Percentiles rank a stretch among this genome's conserved stretches.
These are phyloP conservation scores for Globisporangium okanoganense DNA, from an alignment of 352 stramenopile genomes.

Conservation along the genomic window DNA sequence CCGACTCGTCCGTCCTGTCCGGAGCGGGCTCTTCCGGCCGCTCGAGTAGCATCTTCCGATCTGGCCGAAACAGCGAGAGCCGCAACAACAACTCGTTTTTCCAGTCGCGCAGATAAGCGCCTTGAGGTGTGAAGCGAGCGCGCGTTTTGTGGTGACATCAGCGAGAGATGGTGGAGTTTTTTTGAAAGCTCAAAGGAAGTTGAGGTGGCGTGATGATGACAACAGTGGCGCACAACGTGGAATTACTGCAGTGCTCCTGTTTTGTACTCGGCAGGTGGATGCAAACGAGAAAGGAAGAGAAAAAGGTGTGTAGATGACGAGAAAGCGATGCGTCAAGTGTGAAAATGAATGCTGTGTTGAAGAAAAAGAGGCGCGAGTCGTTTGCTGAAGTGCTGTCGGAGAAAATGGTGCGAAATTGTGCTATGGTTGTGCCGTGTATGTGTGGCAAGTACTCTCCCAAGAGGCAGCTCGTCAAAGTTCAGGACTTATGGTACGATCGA, in stretches of 20 bases:
- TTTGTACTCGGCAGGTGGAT: not conserved
- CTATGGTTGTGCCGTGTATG: no score
- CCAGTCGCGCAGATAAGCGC: constrained; percentile 9
- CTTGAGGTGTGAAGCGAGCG: not conserved
- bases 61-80: constrained; percentile 28
- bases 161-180: not conserved
- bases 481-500: no score
- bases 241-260: not conserved
- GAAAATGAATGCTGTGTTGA: constrained; percentile 5
- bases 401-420: no score
- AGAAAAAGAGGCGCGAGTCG: not conserved
- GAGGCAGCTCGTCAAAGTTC: no score
- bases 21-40: constrained; percentile 34
- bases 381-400: no score
- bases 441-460: no score
- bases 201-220: not conserved
- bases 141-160: not conserved
- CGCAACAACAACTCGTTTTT: constrained; percentile 19
- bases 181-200: no score
- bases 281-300: not conserved
- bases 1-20: constrained; percentile 36
- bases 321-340: constrained; percentile 4
- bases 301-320: constrained; percentile 2
- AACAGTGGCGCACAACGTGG: not conserved
- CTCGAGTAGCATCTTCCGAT: constrained; percentile 49